Evolutionary conservation across 83 land plant species (phyloP), one percentile per base, ranked within the genome.

Genomic region (Thuja plicata): DNA sequence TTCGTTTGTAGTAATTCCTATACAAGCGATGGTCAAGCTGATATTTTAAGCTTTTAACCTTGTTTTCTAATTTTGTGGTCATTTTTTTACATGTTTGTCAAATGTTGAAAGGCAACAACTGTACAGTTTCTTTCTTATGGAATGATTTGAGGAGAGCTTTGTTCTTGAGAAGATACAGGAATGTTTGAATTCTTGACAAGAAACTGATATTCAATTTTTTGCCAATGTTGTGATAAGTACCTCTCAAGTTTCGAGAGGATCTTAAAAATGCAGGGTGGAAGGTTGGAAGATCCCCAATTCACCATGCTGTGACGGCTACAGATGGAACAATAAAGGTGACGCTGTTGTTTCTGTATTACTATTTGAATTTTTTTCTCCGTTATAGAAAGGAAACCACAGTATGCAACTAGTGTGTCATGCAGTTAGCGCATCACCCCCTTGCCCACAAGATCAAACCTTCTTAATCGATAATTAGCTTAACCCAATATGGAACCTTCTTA

Each of bases 291-390:
- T 93, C 94, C 16, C 92, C 94, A 1, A 88, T 94, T 84, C 92
- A 93, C 54, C 91, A 83, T 19, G 77, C 89, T 34, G 97, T 94
- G 66, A 84, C 93, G 8, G 91, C 96, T 40, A 88, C 95, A 83
- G 96, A 95, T 93, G 97, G 97, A 15, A 95, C 97, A 70, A 71
- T 94, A 34, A 95, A 95, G 94, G 97, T 95, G 24, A 57, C 52
- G 1, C 3, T 46, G 34, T n/a, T 5, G 55, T 16, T 83, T 83
- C 55, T 83, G 57, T 45, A 83, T 46, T 83, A 83, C 57, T 54
- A 54, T 54, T 3, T 54, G 11, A 54, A 2, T 2, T 32, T 74
- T 74, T 62, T 74, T 76, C 40, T 73, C 9, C 3, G 40, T 76
- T 76, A 76, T 32, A 34, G 79, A 76, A 76, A 35, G 17, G 79